A percentile compares a stretch with the other conserved stretches of the same genome.
phyloP scores from a whole-genome alignment of 352 stramenopile genomes.

The Pythium coloratum region DNA sequence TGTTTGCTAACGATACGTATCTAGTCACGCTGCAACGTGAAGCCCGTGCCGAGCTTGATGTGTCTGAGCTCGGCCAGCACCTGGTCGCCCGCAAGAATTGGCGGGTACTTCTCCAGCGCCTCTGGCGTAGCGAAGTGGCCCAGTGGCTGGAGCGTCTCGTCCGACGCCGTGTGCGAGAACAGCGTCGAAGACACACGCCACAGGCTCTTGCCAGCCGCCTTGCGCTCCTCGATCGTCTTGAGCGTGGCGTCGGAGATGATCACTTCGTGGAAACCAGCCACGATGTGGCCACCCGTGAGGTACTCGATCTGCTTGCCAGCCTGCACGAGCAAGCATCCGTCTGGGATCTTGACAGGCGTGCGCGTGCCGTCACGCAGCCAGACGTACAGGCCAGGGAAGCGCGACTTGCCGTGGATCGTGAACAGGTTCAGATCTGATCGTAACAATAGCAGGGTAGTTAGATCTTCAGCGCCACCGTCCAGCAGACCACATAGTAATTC shows the following conservation, averaged over 20 bases:
- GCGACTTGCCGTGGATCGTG: constrained; percentile 92
- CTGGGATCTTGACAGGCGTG: constrained; percentile 84
- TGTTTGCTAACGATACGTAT: neutral
- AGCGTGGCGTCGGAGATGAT: constrained; percentile 78
- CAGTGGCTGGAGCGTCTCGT: constrained; percentile 83
- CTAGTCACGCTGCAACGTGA: constrained; percentile 70
- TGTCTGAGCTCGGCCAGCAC: constrained; percentile 85
- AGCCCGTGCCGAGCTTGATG: constrained; percentile 82
- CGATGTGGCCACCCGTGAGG: constrained; percentile 89
- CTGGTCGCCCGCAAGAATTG: constrained; percentile 83
- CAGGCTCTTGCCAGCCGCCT: constrained; percentile 67
- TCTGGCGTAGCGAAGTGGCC: constrained; percentile 77
- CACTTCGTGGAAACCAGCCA: constrained; percentile 93
- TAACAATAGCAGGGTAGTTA: neutral
- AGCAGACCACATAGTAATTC: too few species aligned
- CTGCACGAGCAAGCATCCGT: constrained; percentile 83
- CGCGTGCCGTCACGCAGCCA: constrained; percentile 89
- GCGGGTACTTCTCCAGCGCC: constrained; percentile 67
- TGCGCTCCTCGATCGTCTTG: constrained; percentile 68
- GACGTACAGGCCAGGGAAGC: constrained; percentile 90
- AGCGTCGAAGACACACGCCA: constrained; percentile 92
- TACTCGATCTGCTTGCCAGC: constrained; percentile 93
- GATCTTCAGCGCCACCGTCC: neutral
- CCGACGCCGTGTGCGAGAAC: constrained; percentile 91
- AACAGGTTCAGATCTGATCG: constrained; percentile 88